Evolutionary conservation across 805 yeast species (phyloP), one percentile per base, ranked within the genome.

Genomic region (Candida railenensis): DNA sequence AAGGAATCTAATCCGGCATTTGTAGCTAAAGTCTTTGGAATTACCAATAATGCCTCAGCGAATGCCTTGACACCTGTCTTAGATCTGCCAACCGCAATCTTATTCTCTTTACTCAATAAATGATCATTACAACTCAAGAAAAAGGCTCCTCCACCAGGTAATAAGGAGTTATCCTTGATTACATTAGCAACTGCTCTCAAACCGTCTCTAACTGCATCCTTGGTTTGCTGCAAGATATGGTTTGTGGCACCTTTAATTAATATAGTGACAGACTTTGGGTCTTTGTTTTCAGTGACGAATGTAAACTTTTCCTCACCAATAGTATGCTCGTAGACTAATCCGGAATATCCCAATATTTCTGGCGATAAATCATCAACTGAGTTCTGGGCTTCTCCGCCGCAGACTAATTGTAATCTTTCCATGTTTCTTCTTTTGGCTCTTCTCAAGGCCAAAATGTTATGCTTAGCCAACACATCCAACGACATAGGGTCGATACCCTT

Each of bases 401-500:
- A 88, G 44, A 90, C 89, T 50, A 94, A 78, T 71, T 94, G 99
- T 63, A 94, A 77, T 65, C 99, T 84, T 74, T 94, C 99, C 99
- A 94, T 92, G 69, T 94, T 94, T 74, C 99, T 86, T 76, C 99
- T 84, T 76, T 94, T 94, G 38, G 99, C 99, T 63, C 99, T 83
- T 76, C 99, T 85, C 58, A 94, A 77, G 1, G 99, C 99, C 57
- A 94, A 76, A 55, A 94, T 94, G 57, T 87, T 87, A 68, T 94
- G 86, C 63, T 89, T 89, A 38, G 98, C 98, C 53, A 94, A 77
- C 3, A 92, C 85, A 63, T 94, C 99, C 52, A 94, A 74, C 5
- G 97, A 90, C 94, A 94, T 87, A 53, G 99, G 99, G 65, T 94
- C 99, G 54, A 94, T 94, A 59, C 99, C 99, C 76, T 94, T 94